phyloP scores from a whole-genome alignment of 2,329 filamentous ascomycete genomes.

The Talaromyces verruculosus region DNA sequence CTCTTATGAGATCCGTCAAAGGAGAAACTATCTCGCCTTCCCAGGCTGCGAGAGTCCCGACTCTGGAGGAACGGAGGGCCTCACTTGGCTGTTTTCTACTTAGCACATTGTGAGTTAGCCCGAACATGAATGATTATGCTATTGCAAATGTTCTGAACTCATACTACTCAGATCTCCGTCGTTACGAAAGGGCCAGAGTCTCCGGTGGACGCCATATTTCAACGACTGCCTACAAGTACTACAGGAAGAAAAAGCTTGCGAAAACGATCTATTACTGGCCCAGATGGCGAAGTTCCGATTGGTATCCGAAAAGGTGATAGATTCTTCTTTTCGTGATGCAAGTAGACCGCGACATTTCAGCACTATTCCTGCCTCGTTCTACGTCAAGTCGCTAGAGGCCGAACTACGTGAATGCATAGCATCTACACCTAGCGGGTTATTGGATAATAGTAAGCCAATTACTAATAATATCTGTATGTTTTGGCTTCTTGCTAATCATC shows the following conservation, averaged over 20 bases:
- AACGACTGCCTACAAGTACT: constrained; percentile 6
- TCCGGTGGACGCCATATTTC: constrained; percentile 9
- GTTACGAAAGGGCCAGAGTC: constrained; percentile 4
- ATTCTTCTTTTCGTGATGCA: background rate
- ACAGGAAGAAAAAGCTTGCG: background rate
- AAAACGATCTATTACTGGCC: background rate
- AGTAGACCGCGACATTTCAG: background rate
- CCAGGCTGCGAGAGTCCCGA: background rate
- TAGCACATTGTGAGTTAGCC: constrained; percentile 8
- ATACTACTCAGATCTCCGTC: background rate
- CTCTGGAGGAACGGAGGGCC: constrained; percentile 13
- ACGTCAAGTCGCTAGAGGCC: constrained; percentile 8
- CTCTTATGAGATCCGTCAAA: constrained; percentile 7
- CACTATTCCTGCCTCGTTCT: constrained; percentile 9
- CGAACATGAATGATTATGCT: background rate
- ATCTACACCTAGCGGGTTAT: background rate
- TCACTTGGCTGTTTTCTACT: constrained; percentile 16
- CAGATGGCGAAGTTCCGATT: constrained; percentile 7
- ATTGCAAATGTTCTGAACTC: background rate
- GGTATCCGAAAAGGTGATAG: constrained; percentile 9
- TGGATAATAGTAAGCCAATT: background rate
- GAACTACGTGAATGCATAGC: background rate
- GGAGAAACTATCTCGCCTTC: background rate
- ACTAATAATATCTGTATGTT: background rate
- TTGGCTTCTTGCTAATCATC: background rate